Evolutionary conservation across 2,329 filamentous ascomycete species (phyloP), one percentile per base, ranked within the genome.

Genomic region (Ophioceras dolichostomum): DNA sequence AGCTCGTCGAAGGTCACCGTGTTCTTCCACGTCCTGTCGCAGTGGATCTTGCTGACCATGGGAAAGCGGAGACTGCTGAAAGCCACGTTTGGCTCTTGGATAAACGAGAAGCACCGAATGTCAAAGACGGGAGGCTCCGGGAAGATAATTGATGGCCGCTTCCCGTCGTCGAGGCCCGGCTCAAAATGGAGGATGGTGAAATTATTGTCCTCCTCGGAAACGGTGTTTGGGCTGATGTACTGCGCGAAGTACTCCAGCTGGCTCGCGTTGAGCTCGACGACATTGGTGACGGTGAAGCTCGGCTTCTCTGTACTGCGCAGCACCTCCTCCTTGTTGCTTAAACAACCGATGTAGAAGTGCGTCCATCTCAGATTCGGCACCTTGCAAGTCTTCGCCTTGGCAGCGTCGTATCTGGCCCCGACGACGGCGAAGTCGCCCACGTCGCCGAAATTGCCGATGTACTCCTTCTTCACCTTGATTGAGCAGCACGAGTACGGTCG

Each of bases 381-480:
- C 4, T 61, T 56, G 34, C 74, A 69, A 7, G 66, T 61, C 32
- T 64, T 66, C 7, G 79, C 81, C 43, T 76, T 72, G 35, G 67
- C 61, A 3, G 79, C 60, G 45, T 86, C 73, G 47, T 81, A 87
- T 14, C 75, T 74, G 5, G 76, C 87, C 0, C 84, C 87, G 3
- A 94, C 62, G 2, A 89, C 68, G 2, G 82, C 79, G 51, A 94
- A 83, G 53, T 94, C 88, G 9, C 83, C 83, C 21, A 86, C 75
- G 42, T 93, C 87, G 1, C 86, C 85, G 51, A 89, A 74, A 3
- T 76, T 76, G 19, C 70, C 67, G 27, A 94, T 72, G 48, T 93
- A 94, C 49, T 91, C 84, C 49, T 86, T 86, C 56, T 94, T 94
- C 30, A 94, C 57, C 57, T 94, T 94, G 49, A 94, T 83, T 52